Evolutionary conservation across 352 stramenopile species (phyloP).

Genomic region (Globisporangium megalacanthum): DNA sequence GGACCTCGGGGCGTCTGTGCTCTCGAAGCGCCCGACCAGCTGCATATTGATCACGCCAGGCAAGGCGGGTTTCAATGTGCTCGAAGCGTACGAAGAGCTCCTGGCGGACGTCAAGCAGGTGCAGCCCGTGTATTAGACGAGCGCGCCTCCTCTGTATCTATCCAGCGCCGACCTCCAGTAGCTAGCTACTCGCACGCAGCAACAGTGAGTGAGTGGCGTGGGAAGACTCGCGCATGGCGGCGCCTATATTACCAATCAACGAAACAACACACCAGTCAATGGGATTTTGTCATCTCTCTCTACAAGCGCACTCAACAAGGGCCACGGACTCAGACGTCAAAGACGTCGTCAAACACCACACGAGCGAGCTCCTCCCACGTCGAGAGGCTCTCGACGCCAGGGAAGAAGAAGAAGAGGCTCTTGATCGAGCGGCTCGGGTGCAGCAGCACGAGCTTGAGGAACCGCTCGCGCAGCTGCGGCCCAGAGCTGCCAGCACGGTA

Average conservation of each 20-base stretch:
- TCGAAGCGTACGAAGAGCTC: constrained; percentile 89
- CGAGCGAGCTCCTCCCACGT: constrained; percentile 64
- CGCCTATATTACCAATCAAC: background rate
- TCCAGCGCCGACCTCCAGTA: constrained; percentile 6
- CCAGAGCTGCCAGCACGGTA: constrained; percentile 5
- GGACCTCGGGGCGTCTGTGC: constrained; percentile 93
- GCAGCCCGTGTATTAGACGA: constrained; percentile 76
- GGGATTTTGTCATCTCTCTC: background rate
- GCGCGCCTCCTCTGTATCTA: constrained; percentile 17
- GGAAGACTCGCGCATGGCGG: background rate
- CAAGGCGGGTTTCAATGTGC: constrained; percentile 88
- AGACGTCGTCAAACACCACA: constrained; percentile 59
- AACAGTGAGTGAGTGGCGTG: constrained; percentile 5
- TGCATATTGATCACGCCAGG: constrained; percentile 95
- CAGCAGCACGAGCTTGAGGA: constrained; percentile 68
- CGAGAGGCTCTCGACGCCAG: constrained; percentile 21
- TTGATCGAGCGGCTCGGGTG: constrained; percentile 74
- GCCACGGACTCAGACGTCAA: constrained; percentile 14
- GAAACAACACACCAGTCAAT: too few relatives aligned
- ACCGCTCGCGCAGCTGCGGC: constrained; percentile 38
- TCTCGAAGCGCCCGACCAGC: constrained; percentile 98
- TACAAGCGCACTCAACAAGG: background rate
- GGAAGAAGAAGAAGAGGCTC: constrained; percentile 69
- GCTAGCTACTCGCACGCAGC: background rate
- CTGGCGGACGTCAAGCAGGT: constrained; percentile 86